phyloP scores from a whole-genome alignment of 2,329 filamentous ascomycete species.

The Rhynchosporium graminicola region DNA sequence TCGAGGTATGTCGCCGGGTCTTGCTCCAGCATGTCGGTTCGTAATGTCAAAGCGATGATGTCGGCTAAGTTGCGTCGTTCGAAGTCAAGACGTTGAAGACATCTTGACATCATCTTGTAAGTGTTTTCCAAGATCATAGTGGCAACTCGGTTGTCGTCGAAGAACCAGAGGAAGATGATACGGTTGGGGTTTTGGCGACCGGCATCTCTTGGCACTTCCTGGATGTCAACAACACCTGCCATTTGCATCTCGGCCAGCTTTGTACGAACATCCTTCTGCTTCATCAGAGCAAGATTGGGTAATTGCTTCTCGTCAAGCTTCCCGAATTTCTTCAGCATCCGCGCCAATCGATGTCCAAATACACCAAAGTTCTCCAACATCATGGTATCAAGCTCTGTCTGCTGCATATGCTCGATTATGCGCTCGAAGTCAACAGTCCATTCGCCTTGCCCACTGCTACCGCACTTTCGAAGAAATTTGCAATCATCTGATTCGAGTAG shows the following conservation, averaged over 20 bases:
- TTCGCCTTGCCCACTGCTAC: conserved; percentile 62
- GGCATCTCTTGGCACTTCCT: conserved; percentile 90
- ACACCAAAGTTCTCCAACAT: conserved; percentile 77
- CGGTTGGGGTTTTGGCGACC: conserved; percentile 72
- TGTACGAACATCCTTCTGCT: conserved; percentile 80
- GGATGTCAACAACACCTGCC: conserved; percentile 83
- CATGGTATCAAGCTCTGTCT: conserved; percentile 78
- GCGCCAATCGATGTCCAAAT: conserved; percentile 77
- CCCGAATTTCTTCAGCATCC: conserved; percentile 82
- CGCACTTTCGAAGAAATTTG: conserved; percentile 68
- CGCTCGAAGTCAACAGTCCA: conserved; percentile 85
- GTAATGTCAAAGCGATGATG: conserved; percentile 78
- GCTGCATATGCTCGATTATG: conserved; percentile 69
- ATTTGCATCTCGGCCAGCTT: conserved; percentile 85
- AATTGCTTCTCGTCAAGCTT: conserved; percentile 94
- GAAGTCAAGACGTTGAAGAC: conserved; percentile 75
- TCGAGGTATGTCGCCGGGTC: conserved; percentile 75
- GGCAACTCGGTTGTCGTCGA: conserved; percentile 73
- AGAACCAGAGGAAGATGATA: conserved; percentile 91
- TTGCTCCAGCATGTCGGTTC: conserved; percentile 81
- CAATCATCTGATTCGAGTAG: conserved; percentile 69
- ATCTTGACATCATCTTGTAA: conserved; percentile 88
- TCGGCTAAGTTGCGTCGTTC: conserved; percentile 72
- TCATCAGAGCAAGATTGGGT: conserved; percentile 77
- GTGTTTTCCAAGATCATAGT: conserved; percentile 74